These are phyloP conservation scores for Raphanus hybrid DNA, from an alignment of 441 rosid species.

Conservation along the genomic window DNA sequence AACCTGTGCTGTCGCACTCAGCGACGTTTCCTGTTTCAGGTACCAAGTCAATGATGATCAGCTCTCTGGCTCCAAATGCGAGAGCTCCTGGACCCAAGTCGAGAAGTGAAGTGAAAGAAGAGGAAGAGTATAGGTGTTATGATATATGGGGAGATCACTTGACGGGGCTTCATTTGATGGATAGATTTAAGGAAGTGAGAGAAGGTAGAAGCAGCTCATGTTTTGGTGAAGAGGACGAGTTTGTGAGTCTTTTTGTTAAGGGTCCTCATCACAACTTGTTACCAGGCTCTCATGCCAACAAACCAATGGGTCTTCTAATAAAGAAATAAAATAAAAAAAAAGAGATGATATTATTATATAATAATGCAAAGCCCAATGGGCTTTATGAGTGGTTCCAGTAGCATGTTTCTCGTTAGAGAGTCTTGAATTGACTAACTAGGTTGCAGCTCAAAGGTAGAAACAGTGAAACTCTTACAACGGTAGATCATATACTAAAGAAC, in stretches of 20 bases:
- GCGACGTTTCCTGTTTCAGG: constrained; percentile 57
- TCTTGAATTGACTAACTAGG: too few species aligned
- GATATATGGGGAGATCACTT: constrained; percentile 97
- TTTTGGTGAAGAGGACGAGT: constrained; percentile 47
- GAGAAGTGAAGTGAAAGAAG: constrained; percentile 40
- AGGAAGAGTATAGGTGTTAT: constrained; percentile 62
- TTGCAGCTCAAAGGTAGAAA: not conserved
- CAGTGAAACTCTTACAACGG: not conserved
- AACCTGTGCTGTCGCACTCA: constrained; percentile 53
- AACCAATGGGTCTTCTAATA: constrained; percentile 59
- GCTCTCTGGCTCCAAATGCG: constrained; percentile 63
- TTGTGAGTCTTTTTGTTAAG: constrained; percentile 81
- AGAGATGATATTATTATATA: constrained; percentile 14
- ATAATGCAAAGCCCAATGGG: constrained; percentile 30
- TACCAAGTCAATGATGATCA: constrained; percentile 36
- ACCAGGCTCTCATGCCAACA: constrained; percentile 54
- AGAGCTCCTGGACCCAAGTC: constrained; percentile 77
- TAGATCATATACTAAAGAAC: not conserved
- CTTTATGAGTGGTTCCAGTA: constrained; percentile 5
- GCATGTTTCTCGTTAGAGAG: too few species aligned
- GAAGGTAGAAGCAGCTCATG: constrained; percentile 48
- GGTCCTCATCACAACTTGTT: constrained; percentile 80
- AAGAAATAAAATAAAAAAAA: constrained; percentile 38
- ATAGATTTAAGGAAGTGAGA: constrained; percentile 51
- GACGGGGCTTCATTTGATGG: constrained; percentile 55